Percentiles rank a stretch among this genome's conserved stretches.
These are phyloP conservation scores for Sodiomyces alkalinus DNA, from an alignment of 2,329 filamentous ascomycete genomes.

Conservation along the genomic window DNA sequence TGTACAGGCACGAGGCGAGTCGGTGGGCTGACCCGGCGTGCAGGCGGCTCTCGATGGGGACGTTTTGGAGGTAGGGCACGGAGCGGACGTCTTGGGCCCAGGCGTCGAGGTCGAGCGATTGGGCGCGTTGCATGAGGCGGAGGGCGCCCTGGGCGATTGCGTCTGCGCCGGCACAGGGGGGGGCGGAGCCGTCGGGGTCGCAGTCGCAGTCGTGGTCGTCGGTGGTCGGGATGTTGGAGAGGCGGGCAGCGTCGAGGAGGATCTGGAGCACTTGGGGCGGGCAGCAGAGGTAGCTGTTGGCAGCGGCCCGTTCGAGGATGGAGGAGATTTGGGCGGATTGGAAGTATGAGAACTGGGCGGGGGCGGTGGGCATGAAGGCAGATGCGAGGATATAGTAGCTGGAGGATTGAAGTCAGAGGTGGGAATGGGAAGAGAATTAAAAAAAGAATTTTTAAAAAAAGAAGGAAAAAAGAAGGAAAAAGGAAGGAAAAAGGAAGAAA, in stretches of 20 bases:
- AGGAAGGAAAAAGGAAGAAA: conserved; percentile 4
- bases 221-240: conserved; percentile 17
- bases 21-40: conserved; percentile 27
- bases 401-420: too few relatives aligned
- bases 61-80: conserved; percentile 18
- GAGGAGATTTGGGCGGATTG: conserved; percentile 19
- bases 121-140: conserved; percentile 20
- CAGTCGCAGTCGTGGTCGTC: too few relatives aligned
- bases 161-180: conserved; percentile 13
- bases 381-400: conserved; percentile 31
- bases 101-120: conserved; percentile 21
- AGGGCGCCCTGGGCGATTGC: conserved; percentile 16
- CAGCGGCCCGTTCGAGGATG: conserved; percentile 23
- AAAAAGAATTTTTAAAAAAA: not conserved
- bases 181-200: too few relatives aligned
- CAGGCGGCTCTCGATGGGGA: conserved; percentile 19
- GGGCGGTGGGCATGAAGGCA: conserved; percentile 21
- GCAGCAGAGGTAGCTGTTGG: conserved; percentile 31
- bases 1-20: conserved; percentile 29
- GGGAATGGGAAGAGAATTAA: too few relatives aligned
- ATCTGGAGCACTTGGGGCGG: conserved; percentile 28
- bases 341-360: conserved; percentile 16
- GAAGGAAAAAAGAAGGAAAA: too few relatives aligned
- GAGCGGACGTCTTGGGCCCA: conserved; percentile 24
- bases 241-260: conserved; percentile 24